A percentile compares a stretch with the other conserved stretches of the same genome.
Conservation (phyloP, 148 eudicot species). For the Agrostemma githago region DNA sequence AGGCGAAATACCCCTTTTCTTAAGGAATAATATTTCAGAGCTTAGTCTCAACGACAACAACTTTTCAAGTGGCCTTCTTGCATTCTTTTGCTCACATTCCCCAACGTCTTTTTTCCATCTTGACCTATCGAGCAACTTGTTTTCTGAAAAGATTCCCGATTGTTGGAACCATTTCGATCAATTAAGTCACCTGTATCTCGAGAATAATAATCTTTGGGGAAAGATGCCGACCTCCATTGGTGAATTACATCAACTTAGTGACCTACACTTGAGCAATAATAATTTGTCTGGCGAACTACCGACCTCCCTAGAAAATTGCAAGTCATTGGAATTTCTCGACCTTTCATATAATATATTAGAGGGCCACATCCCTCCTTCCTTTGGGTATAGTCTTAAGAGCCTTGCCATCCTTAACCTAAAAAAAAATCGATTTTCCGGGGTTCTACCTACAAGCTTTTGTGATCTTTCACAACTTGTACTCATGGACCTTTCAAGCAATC, state of each 20-base stretch:
- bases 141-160: slow-evolving; percentile 16
- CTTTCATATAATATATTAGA: not conserved
- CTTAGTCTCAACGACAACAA: too few relatives aligned
- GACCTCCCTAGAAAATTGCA: not conserved
- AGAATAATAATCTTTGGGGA: slow-evolving; percentile 5
- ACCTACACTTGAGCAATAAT: too few relatives aligned
- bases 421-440: slow-evolving; percentile 9
- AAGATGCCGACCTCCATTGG: too few relatives aligned
- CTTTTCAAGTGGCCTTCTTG: too few relatives aligned
- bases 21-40: too few relatives aligned
- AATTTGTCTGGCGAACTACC: slow-evolving; percentile 10
- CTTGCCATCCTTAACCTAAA: slow-evolving; percentile 8
- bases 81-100: too few relatives aligned
- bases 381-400: not conserved
- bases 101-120: slow-evolving; percentile 1
- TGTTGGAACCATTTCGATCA: slow-evolving; percentile 15
- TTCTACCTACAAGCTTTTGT: slow-evolving; percentile 18
- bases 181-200: not conserved
- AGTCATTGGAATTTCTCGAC: slow-evolving; percentile 18
- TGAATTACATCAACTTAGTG: too few relatives aligned
- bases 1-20: too few relatives aligned
- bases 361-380: not conserved
- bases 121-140: slow-evolving; percentile 19
- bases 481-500: slow-evolving; percentile 16
- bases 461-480: slow-evolving; percentile 10